These are phyloP conservation scores for Elongisporangium prolatum DNA, from an alignment of 352 stramenopile genomes.

Conservation along the genomic window DNA sequence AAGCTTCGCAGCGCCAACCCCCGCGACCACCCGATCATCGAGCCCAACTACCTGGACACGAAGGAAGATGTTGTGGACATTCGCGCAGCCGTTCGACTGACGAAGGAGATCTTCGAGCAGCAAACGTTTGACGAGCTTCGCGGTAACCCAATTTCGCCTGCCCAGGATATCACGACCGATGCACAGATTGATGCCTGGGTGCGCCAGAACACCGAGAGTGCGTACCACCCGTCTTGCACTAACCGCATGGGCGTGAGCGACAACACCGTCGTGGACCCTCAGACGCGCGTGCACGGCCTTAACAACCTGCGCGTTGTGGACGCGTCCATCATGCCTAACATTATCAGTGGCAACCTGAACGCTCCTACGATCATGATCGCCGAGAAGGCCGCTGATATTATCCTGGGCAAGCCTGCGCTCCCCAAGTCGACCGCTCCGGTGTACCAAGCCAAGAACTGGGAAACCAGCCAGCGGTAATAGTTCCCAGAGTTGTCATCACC, in stretches of 20 bases:
- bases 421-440: slow-evolving; percentile 70
- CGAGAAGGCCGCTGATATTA: slow-evolving; percentile 92
- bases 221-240: slow-evolving; percentile 88
- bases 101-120: slow-evolving; percentile 86
- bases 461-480: slow-evolving; percentile 61
- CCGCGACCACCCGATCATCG: slow-evolving; percentile 73
- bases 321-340: slow-evolving; percentile 92
- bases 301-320: slow-evolving; percentile 89
- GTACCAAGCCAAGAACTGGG: slow-evolving; percentile 70
- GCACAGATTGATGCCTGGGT: slow-evolving; percentile 84
- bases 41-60: slow-evolving; percentile 88
- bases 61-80: slow-evolving; percentile 78
- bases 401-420: slow-evolving; percentile 68
- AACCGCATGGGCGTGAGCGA: slow-evolving; percentile 83
- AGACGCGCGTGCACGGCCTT: slow-evolving; percentile 82
- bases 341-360: slow-evolving; percentile 94
- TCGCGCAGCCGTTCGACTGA: slow-evolving; percentile 67
- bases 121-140: slow-evolving; percentile 82
- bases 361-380: slow-evolving; percentile 92
- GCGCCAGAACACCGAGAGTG: slow-evolving; percentile 77
- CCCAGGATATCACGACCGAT: slow-evolving; percentile 52
- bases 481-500: slow-evolving; percentile 2
- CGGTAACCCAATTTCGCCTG: slow-evolving; percentile 71
- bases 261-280: slow-evolving; percentile 88
- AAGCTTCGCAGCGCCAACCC: slow-evolving; percentile 76